These are phyloP conservation scores for Toxicodendron radicans DNA, from an alignment of 345 rosid genomes.

Conservation along the genomic window DNA sequence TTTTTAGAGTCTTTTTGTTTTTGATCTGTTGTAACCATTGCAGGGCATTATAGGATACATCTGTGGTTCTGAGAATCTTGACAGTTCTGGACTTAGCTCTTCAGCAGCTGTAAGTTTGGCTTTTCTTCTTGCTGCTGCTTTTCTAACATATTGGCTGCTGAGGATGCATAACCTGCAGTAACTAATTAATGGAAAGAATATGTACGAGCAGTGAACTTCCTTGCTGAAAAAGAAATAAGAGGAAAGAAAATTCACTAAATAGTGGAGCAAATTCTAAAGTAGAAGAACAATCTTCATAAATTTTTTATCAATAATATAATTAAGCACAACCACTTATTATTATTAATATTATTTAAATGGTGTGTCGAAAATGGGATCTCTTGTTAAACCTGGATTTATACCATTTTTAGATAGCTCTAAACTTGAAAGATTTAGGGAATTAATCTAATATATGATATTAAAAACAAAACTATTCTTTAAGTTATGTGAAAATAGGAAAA, in stretches of 20 bases:
- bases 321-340: no score
- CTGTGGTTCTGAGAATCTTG: constrained; percentile 84
- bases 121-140: constrained; percentile 11
- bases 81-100: constrained; percentile 97
- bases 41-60: constrained; percentile 91
- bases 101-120: constrained; percentile 86
- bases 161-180: neutral
- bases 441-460: no score
- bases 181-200: neutral
- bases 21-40: constrained; percentile 27
- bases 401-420: no score
- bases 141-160: neutral
- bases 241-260: neutral
- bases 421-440: no score
- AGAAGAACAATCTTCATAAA: neutral
- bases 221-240: neutral
- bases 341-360: no score
- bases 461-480: neutral
- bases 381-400: no score
- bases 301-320: neutral
- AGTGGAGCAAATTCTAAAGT: neutral
- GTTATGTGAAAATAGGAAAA: neutral
- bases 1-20: neutral
- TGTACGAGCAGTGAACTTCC: neutral
- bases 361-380: no score